These are phyloP conservation scores for Metschnikowia sp. DNA, from an alignment of 805 yeast species.

Conservation along the genomic window DNA sequence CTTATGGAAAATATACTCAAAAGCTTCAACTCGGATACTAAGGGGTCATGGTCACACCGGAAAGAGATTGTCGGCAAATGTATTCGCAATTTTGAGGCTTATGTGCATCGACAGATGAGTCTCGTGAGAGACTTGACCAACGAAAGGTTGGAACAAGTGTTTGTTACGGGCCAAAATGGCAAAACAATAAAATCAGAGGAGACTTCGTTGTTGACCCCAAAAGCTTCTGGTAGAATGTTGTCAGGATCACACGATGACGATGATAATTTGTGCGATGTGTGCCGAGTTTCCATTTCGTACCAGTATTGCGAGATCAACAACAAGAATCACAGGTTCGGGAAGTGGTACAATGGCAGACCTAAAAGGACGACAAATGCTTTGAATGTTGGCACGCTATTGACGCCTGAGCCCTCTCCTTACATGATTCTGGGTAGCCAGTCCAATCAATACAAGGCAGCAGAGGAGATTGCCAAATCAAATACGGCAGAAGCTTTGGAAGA, in stretches of 20 bases:
- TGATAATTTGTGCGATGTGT: slow-evolving; percentile 46
- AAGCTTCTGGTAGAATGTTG: neutral
- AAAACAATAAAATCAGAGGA: neutral
- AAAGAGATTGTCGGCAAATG: slow-evolving; percentile 18
- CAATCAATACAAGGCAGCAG: neutral
- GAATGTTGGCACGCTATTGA: slow-evolving; percentile 26
- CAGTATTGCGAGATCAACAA: slow-evolving; percentile 44
- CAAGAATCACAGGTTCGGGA: slow-evolving; percentile 19
- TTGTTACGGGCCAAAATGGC: neutral
- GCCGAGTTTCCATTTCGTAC: slow-evolving; percentile 47
- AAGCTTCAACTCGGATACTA: slow-evolving; percentile 17
- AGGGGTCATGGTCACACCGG: slow-evolving; percentile 6
- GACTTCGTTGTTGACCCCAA: slow-evolving; percentile 2
- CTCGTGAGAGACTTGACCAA: slow-evolving; percentile 19
- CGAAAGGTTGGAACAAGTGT: slow-evolving; percentile 17
- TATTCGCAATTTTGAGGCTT: slow-evolving; percentile 27
- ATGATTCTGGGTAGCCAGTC: neutral
- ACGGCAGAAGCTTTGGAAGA: slow-evolving; percentile 9
- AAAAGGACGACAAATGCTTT: slow-evolving; percentile 1
- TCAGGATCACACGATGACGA: slow-evolving; percentile 27
- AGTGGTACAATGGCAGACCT: slow-evolving; percentile 16
- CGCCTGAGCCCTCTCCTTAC: slow-evolving; percentile 39
- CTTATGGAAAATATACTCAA: slow-evolving; percentile 44
- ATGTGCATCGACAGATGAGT: slow-evolving; percentile 19
- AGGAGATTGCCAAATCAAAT: slow-evolving; percentile 9